Evolutionary conservation across 768 basidiomycete species (phyloP).

Genomic region (Hebeloma cylindrosporum): DNA sequence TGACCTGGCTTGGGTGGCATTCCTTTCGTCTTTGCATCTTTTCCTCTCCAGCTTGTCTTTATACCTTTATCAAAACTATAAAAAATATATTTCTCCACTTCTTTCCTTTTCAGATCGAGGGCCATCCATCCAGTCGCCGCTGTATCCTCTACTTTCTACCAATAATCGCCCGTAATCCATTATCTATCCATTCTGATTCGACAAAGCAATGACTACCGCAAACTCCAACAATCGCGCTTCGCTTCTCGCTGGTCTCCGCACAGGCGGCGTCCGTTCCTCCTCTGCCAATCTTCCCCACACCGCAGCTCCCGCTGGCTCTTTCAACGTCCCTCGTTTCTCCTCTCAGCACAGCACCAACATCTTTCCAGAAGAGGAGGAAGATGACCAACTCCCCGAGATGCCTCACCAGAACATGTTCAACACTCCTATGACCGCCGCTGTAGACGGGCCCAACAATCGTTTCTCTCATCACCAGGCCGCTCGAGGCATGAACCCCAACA

Average conservation of each 20-base stretch:
- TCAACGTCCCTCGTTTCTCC: slow-evolving; percentile 62
- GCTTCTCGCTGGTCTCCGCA: slow-evolving; percentile 85
- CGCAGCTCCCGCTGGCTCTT: slow-evolving; percentile 60
- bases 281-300: slow-evolving; percentile 65
- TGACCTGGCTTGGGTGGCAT: slow-evolving; percentile 37
- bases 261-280: slow-evolving; percentile 83
- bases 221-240: slow-evolving; percentile 69
- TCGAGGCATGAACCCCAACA: slow-evolving; percentile 53
- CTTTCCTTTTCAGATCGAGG: slow-evolving; percentile 26
- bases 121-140: slow-evolving; percentile 25
- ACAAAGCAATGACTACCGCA: slow-evolving; percentile 45
- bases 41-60: slow-evolving; percentile 30
- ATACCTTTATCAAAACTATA: slow-evolving; percentile 23
- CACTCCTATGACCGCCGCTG: slow-evolving; percentile 67
- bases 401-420: slow-evolving; percentile 45
- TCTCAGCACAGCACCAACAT: slow-evolving; percentile 42
- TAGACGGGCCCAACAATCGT: slow-evolving; percentile 65
- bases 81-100: slow-evolving; percentile 24
- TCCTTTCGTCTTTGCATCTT: slow-evolving; percentile 32
- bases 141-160: slow-evolving; percentile 38
- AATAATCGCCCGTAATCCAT: slow-evolving; percentile 35
- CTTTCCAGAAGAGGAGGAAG: slow-evolving; percentile 57
- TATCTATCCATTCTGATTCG: slow-evolving; percentile 32
- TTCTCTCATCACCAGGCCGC: slow-evolving; percentile 63
- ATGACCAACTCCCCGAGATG: slow-evolving; percentile 61